Conservation (phyloP, 2,329 filamentous ascomycete species). For the Lasiodiplodia citricola region DNA sequence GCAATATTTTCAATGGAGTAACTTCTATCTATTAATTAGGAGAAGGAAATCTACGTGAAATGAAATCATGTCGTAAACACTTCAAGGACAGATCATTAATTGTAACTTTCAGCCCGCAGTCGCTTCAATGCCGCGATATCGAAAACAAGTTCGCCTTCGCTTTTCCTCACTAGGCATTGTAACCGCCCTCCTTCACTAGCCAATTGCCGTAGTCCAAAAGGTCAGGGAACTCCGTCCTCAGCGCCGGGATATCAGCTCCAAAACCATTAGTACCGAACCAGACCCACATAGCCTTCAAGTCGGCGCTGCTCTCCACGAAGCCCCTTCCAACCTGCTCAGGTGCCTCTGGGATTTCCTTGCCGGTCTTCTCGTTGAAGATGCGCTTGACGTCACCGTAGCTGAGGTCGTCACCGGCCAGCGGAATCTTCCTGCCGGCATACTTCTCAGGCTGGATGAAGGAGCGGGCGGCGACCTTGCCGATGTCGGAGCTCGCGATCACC, state of each 20-base stretch:
- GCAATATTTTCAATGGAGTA: too few species aligned
- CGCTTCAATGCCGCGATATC: neutral
- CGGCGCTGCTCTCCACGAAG: conserved; percentile 45
- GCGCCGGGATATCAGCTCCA: conserved; percentile 48
- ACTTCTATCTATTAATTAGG: too few species aligned
- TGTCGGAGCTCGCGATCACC: conserved; percentile 47
- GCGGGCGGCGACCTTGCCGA: conserved; percentile 55
- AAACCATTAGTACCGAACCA: conserved; percentile 55
- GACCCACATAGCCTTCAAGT: conserved; percentile 51
- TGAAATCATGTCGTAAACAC: too few species aligned
- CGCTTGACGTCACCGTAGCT: conserved; percentile 46
- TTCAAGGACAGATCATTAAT: neutral
- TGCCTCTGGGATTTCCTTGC: conserved; percentile 46
- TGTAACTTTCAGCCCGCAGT: neutral
- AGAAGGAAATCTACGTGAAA: too few species aligned
- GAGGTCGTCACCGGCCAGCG: conserved; percentile 57
- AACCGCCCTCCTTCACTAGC: conserved; percentile 52
- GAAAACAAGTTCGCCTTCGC: neutral
- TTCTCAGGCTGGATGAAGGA: conserved; percentile 51
- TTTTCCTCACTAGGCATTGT: neutral
- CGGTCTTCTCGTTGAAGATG: conserved; percentile 52
- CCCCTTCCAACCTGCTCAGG: conserved; percentile 44
- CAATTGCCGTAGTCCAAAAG: conserved; percentile 52
- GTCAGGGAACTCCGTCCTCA: conserved; percentile 48
- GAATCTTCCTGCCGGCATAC: conserved; percentile 48